Base-by-base conservation (phyloP, 192 early-diverging fungal genomes). In the Coemansia biformis region DNA sequence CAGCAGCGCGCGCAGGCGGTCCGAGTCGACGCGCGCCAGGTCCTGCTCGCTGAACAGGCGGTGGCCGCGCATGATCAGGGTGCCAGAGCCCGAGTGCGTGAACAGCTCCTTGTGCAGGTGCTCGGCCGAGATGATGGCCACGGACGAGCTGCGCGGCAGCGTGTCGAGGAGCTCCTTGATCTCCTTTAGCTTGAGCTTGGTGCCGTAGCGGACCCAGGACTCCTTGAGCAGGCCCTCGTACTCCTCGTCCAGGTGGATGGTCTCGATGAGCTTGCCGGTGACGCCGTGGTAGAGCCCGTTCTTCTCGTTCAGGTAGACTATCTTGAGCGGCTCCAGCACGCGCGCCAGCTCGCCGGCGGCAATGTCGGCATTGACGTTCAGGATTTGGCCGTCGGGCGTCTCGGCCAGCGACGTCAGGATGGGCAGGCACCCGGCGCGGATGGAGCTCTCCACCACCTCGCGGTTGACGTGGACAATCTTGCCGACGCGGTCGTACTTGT, bases 41-140 rank as follows among this genome's bases (percentile, higher is more conserved):
- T 70, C 76, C 48, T 79, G 62, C 62, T 83, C 79, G 46, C 82
- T 81, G 54, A 86, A 87, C 28, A 99, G 73, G 47, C 86, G 82
- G 82, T 97, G 85, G 23, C 93, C 96, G 30, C 96, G 90, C 45
- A 93, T 89, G 35, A 99, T 92, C 40, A 99, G 77, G 5, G 96
- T 99, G 21, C 93, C 94, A 6, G 96, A 88, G n/a, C 96, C 94
- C 48, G 80, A 83, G 67, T 97, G 90, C 28, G 96, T 99, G 51
- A 99, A 99, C 38, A 99, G 77, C 72, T 99, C 96, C 79, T 99
- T 99, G 78, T 97, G 96, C 31, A 99, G 76, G 53, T 99, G 90
- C 54, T 93, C 91, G 38, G 94, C 92, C 37, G 96, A 97, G 57
- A 97, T 99, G 59, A 97, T 99, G 40, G 96, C 94, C 16, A 99